A percentile compares a stretch with the other conserved stretches of the same genome.
Conservation (phyloP, 371 early-diverging fungal species). For the Zopfochytrium polystomum region DNA sequence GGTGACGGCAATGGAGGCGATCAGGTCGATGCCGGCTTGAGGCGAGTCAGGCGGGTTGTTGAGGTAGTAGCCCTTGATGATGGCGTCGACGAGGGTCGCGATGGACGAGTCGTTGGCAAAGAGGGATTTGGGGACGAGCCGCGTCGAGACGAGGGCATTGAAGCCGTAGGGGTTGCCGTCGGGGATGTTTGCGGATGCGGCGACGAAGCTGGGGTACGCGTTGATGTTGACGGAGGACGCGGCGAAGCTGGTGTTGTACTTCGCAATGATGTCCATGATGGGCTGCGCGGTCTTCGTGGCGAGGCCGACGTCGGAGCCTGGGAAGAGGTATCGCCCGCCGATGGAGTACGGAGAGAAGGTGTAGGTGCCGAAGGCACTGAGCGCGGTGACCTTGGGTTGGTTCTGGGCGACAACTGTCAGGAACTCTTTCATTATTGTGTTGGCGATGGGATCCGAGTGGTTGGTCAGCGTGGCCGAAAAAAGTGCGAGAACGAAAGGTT, state of each 20-base stretch:
- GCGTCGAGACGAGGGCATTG: background rate
- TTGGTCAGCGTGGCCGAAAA: too few species aligned
- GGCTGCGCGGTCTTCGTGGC: too few species aligned
- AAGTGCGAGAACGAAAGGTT: too few species aligned
- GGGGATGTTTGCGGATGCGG: background rate
- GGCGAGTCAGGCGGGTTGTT: slow-evolving; percentile 1
- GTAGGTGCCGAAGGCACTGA: background rate
- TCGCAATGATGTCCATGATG: too few species aligned
- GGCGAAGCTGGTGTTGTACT: too few species aligned
- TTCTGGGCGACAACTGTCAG: background rate
- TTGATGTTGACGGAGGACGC: too few species aligned
- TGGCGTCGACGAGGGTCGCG: background rate
- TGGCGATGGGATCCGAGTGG: background rate
- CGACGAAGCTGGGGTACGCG: too few species aligned
- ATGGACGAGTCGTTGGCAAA: background rate
- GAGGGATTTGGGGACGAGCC: background rate
- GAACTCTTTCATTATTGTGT: background rate
- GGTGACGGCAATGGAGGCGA: slow-evolving; percentile 2
- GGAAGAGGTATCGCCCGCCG: background rate
- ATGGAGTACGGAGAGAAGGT: background rate
- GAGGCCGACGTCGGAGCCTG: too few species aligned
- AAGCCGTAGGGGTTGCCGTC: background rate
- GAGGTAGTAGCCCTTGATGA: too few species aligned
- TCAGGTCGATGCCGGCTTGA: background rate
- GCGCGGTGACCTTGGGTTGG: background rate